These are phyloP conservation scores for Akanthomyces uredinophilus DNA, from an alignment of 2,329 filamentous ascomycete genomes.

Conservation along the genomic window DNA sequence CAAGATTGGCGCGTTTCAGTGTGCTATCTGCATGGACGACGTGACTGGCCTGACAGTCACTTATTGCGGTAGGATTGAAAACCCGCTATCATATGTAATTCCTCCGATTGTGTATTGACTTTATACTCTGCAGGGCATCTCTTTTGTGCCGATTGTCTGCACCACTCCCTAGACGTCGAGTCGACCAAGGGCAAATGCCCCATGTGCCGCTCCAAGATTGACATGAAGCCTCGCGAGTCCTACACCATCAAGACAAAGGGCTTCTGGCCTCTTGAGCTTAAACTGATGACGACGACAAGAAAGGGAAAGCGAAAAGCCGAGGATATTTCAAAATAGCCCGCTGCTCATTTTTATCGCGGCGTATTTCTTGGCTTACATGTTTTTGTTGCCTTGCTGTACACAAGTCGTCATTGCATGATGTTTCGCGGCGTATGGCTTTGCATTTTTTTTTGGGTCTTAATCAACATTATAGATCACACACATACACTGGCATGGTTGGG, in stretches of 20 bases:
- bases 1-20: conserved; percentile 55
- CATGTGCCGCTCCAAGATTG: conserved; percentile 58
- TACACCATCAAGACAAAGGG: conserved; percentile 46
- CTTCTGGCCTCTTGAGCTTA: conserved; percentile 56
- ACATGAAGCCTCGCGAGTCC: conserved; percentile 37
- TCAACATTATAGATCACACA: background rate
- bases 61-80: conserved; percentile 53
- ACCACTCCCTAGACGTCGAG: conserved; percentile 54
- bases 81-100: too few species aligned
- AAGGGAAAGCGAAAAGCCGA: conserved; percentile 42
- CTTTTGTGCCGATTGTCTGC: conserved; percentile 59
- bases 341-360: background rate
- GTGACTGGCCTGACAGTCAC: conserved; percentile 55
- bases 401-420: background rate
- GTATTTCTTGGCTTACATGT: background rate
- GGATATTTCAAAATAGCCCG: conserved; percentile 21
- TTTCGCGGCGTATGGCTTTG: background rate
- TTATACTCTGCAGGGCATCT: conserved; percentile 48
- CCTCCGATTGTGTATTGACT: background rate
- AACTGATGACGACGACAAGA: conserved; percentile 53
- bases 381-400: background rate
- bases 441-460: background rate
- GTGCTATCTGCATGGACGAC: conserved; percentile 64
- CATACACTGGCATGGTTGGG: background rate
- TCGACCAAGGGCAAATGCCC: conserved; percentile 54